A percentile compares a stretch with the other conserved stretches of the same genome.
phyloP scores from a whole-genome alignment of 805 yeast genomes.

The Limtongia smithiae region DNA sequence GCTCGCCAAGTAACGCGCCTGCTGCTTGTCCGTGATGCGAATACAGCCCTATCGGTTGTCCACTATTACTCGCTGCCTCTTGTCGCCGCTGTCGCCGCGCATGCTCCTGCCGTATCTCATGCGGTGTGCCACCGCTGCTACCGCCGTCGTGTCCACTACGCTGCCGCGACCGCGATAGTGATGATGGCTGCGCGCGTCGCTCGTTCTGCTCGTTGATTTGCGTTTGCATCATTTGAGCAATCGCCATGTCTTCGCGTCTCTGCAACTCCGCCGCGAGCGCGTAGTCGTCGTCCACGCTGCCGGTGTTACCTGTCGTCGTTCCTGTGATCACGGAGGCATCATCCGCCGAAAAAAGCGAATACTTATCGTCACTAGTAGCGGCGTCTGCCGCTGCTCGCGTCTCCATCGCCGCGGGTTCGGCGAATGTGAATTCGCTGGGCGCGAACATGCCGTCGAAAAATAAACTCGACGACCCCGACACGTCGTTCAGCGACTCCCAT shows the following conservation, averaged over 20 bases:
- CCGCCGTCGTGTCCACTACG: background rate
- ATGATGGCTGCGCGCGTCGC: background rate
- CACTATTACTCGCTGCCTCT: background rate
- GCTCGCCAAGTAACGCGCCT: constrained; percentile 10
- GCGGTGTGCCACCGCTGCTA: background rate
- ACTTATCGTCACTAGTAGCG: too few species aligned
- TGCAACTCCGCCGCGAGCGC: constrained; percentile 37
- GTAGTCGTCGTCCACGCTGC: constrained; percentile 30
- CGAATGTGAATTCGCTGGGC: constrained; percentile 38
- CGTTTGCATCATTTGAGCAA: constrained; percentile 31
- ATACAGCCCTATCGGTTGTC: constrained; percentile 1
- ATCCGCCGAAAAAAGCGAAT: too few species aligned
- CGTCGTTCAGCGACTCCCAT: constrained; percentile 75
- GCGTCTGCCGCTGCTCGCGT: too few species aligned
- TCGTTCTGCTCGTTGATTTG: constrained; percentile 16
- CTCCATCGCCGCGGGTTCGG: too few species aligned
- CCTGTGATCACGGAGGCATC: too few species aligned
- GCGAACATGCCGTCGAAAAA: constrained; percentile 65
- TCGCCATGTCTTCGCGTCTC: constrained; percentile 32
- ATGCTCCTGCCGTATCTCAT: background rate
- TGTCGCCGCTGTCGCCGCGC: constrained; percentile 2
- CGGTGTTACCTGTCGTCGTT: background rate
- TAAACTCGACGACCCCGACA: constrained; percentile 64
- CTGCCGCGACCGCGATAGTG: background rate
- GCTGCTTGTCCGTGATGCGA: constrained; percentile 13